These are phyloP conservation scores for Stephania yunnanensis DNA, from an alignment of 164 flowering plant genomes.

Conservation along the genomic window DNA sequence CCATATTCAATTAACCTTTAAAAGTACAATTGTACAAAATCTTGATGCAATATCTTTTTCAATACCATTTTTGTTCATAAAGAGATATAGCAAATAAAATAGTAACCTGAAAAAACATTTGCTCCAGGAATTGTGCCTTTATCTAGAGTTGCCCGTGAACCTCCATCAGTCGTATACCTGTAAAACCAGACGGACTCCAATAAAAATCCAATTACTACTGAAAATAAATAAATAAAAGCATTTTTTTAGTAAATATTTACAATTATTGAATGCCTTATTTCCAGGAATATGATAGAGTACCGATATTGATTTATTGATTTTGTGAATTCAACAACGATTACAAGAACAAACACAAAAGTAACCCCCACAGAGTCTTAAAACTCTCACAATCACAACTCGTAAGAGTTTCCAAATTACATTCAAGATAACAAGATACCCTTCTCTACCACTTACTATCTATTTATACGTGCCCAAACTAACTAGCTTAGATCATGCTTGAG, in stretches of 20 bases:
- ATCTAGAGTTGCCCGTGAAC: constrained; percentile 63
- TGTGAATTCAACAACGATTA: too few relatives aligned
- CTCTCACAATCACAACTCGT: too few relatives aligned
- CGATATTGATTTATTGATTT: too few relatives aligned
- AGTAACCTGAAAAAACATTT: constrained; percentile 71
- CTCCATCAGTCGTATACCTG: constrained; percentile 98
- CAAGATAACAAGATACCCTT: too few relatives aligned
- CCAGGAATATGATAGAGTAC: not conserved
- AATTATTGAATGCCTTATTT: not conserved
- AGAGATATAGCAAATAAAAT: constrained; percentile 1
- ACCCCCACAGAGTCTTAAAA: too few relatives aligned
- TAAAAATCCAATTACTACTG: not conserved
- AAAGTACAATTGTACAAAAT: not conserved
- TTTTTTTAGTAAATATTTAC: not conserved
- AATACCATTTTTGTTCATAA: too few relatives aligned
- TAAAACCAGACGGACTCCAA: constrained; percentile 10
- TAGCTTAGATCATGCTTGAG: too few relatives aligned
- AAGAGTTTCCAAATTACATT: too few relatives aligned
- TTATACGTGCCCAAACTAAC: too few relatives aligned
- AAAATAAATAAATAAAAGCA: not conserved
- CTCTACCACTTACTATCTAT: too few relatives aligned
- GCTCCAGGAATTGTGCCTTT: constrained; percentile 80
- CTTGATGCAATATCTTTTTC: not conserved
- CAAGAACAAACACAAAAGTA: too few relatives aligned
- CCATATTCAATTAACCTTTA: not conserved